Conservation (phyloP, 768 basidiomycete genomes). For the Agrocybe praecox region DNA sequence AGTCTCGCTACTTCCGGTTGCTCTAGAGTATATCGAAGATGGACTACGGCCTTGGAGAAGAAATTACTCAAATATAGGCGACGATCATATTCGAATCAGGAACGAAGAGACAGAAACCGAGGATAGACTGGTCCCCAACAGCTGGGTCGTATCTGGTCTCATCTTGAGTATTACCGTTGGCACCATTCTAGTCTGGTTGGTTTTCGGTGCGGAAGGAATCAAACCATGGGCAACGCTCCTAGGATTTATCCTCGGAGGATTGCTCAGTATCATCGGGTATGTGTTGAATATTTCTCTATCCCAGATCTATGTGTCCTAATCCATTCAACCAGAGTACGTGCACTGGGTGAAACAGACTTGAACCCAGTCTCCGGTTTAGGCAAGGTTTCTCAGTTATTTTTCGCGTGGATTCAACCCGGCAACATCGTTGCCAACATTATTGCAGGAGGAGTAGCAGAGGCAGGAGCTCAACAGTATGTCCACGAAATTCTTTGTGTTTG, state of each 20-base stretch:
- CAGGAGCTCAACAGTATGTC: conserved; percentile 87
- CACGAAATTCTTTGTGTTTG: background rate
- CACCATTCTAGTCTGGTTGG: conserved; percentile 79
- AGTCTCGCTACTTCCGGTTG: conserved; percentile 81
- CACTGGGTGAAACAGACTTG: conserved; percentile 94
- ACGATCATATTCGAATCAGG: conserved; percentile 26
- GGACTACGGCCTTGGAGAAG: conserved; percentile 25
- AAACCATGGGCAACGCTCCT: conserved; percentile 93
- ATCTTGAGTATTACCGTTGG: conserved; percentile 63
- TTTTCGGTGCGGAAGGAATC: conserved; percentile 92
- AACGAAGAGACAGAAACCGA: conserved; percentile 75
- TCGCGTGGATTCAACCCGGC: conserved; percentile 92
- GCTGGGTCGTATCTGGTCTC: conserved; percentile 79
- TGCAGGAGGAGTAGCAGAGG: conserved; percentile 95
- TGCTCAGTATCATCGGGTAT: conserved; percentile 85
- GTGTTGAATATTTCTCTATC: background rate
- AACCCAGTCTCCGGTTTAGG: conserved; percentile 93
- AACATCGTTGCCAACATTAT: conserved; percentile 98
- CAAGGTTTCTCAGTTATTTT: conserved; percentile 92
- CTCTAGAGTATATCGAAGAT: conserved; percentile 51
- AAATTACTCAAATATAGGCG: conserved; percentile 23
- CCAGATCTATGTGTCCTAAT: background rate
- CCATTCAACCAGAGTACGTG: conserved; percentile 68
- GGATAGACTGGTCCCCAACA: conserved; percentile 77
- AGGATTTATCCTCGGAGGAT: conserved; percentile 79